Evolutionary conservation across 1,284 basidiomycete genomes (phyloP).

Genomic region (Microbotryum saponariae): DNA sequence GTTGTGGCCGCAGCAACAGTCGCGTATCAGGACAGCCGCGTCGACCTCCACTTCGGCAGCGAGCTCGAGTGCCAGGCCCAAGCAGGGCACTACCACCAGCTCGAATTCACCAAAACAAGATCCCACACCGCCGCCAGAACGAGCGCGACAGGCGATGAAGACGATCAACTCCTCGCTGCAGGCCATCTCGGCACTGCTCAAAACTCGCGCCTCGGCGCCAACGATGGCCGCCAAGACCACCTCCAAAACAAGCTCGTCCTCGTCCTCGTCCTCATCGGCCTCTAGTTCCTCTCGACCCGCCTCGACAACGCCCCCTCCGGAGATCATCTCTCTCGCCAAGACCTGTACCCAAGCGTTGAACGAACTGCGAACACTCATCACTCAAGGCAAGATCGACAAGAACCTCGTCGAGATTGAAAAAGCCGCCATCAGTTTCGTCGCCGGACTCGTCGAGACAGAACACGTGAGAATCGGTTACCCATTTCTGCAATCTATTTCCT

Average conservation of each 20-base stretch:
- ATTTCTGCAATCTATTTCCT: neutral
- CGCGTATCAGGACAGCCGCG: too few species aligned
- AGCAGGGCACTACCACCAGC: too few species aligned
- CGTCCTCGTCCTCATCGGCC: conserved; percentile 5
- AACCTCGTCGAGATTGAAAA: conserved; percentile 56
- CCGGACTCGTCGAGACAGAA: conserved; percentile 57
- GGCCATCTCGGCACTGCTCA: conserved; percentile 48
- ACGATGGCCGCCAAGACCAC: too few species aligned
- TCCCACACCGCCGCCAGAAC: conserved; percentile 5
- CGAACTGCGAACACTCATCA: conserved; percentile 39
- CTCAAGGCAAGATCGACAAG: conserved; percentile 18
- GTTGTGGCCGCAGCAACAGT: too few species aligned
- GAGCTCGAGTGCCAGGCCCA: too few species aligned
- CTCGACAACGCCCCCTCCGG: neutral
- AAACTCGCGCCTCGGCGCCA: conserved; percentile 29
- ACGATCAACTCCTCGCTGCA: conserved; percentile 57
- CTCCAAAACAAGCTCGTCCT: conserved; percentile 8
- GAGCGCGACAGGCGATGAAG: conserved; percentile 38
- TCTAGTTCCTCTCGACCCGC: neutral
- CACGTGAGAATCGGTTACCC: conserved; percentile 6
- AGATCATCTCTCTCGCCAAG: conserved; percentile 33
- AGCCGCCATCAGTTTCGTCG: conserved; percentile 56
- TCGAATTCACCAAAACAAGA: too few species aligned
- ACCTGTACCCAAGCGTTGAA: conserved; percentile 37
- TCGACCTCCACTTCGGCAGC: too few species aligned